phyloP scores from a whole-genome alignment of 495 filamentous ascomycete genomes.

The Neurospora discreta region DNA sequence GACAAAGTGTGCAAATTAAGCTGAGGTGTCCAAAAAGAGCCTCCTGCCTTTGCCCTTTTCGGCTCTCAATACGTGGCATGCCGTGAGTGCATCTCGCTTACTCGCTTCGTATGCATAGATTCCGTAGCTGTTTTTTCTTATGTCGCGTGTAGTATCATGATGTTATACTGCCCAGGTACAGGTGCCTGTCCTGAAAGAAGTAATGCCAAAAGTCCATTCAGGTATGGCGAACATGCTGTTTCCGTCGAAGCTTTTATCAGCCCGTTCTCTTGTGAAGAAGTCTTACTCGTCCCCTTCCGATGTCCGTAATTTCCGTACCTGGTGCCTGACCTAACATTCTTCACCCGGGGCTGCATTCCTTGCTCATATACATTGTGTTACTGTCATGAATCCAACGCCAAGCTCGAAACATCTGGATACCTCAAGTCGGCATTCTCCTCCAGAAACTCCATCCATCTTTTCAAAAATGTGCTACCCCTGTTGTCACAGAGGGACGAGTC shows the following conservation, averaged over 20 bases:
- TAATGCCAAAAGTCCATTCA: neutral
- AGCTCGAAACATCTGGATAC: conserved; percentile 60
- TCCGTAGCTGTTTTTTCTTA: neutral
- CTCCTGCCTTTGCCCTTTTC: neutral
- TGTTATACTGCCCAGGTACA: neutral
- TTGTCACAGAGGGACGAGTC: conserved; percentile 6
- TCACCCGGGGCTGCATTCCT: neutral
- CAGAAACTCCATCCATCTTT: conserved; percentile 78
- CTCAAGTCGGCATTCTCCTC: conserved; percentile 77
- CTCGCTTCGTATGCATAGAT: neutral
- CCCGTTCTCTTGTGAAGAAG: neutral
- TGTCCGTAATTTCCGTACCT: neutral
- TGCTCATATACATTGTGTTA: neutral
- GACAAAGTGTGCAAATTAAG: neutral
- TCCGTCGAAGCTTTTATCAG: neutral
- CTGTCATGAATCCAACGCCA: conserved; percentile 19
- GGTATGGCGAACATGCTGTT: neutral
- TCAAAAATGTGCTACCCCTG: conserved; percentile 72
- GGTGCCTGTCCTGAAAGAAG: neutral
- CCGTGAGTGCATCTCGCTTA: neutral
- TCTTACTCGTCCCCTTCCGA: neutral
- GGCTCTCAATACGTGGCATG: neutral
- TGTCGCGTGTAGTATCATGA: neutral
- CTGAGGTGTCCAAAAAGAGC: neutral
- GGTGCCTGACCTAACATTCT: neutral